Conservation (phyloP, 2,329 filamentous ascomycete genomes). For the Stagonosporopsis vannaccii region DNA sequence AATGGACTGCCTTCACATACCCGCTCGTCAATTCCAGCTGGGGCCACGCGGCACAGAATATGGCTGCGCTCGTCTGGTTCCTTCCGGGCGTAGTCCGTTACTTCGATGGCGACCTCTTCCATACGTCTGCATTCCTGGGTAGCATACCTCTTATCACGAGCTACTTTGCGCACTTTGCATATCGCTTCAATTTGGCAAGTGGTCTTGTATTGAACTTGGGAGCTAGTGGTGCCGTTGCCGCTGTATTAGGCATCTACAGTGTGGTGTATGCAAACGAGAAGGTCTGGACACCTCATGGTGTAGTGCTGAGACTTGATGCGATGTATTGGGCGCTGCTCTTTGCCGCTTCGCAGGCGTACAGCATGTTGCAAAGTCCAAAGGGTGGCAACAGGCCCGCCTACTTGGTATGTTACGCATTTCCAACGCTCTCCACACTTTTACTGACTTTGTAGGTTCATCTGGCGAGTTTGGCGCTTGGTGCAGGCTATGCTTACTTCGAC, state of each 20-base stretch:
- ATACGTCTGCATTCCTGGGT: slow-evolving; percentile 16
- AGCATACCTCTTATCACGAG: slow-evolving; percentile 21
- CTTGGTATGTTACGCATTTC: background rate
- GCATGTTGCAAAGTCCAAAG: background rate
- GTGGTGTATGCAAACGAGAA: slow-evolving; percentile 23
- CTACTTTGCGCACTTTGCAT: slow-evolving; percentile 18
- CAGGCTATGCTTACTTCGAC: slow-evolving; percentile 25
- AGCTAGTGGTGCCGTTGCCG: slow-evolving; percentile 10
- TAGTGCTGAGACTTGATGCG: slow-evolving; percentile 19
- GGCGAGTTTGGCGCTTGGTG: slow-evolving; percentile 16
- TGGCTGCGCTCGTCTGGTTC: slow-evolving; percentile 16
- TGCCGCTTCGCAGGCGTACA: slow-evolving; percentile 4
- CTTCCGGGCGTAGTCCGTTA: slow-evolving; percentile 23
- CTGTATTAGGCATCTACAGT: slow-evolving; percentile 18
- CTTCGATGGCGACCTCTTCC: slow-evolving; percentile 22
- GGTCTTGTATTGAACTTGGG: slow-evolving; percentile 15
- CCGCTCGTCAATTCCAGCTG: slow-evolving; percentile 15
- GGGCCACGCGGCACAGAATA: slow-evolving; percentile 12
- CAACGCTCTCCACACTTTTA: background rate
- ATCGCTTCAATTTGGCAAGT: slow-evolving; percentile 3
- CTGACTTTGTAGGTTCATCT: slow-evolving; percentile 19
- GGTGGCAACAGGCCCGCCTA: slow-evolving; percentile 5
- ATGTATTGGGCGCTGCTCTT: slow-evolving; percentile 18
- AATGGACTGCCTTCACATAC: slow-evolving; percentile 24
- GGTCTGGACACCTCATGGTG: slow-evolving; percentile 15